phyloP scores from a whole-genome alignment of 2,329 filamentous ascomycete genomes.

The Neopestalotiopsis sp. region DNA sequence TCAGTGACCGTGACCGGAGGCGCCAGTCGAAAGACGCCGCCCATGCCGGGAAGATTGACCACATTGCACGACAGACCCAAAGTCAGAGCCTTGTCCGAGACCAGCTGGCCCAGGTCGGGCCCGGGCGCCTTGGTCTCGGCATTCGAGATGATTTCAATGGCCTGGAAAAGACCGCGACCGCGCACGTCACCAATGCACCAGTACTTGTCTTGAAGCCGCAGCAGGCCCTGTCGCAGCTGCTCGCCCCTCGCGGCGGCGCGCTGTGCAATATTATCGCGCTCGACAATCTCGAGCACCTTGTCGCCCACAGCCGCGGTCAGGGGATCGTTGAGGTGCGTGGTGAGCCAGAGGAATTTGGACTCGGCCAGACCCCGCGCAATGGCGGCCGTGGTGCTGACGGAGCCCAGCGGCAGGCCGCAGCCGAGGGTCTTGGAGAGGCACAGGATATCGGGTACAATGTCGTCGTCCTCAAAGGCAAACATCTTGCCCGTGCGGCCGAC shows the following conservation, averaged over 20 bases:
- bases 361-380: conserved; percentile 53
- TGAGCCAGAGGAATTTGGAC: conserved; percentile 53
- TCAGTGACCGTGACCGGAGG: conserved; percentile 55
- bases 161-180: conserved; percentile 55
- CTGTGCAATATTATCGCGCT: conserved; percentile 50
- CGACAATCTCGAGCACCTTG: conserved; percentile 60
- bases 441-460: conserved; percentile 54
- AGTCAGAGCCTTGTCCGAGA: conserved; percentile 50
- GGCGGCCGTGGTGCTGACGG: conserved; percentile 52
- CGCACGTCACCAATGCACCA: conserved; percentile 59
- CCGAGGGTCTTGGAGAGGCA: conserved; percentile 60
- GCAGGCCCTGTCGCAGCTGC: conserved; percentile 48
- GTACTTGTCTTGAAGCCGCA: conserved; percentile 51
- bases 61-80: conserved; percentile 56
- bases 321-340: conserved; percentile 61
- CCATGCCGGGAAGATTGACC: conserved; percentile 51
- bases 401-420: conserved; percentile 55
- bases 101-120: conserved; percentile 46
- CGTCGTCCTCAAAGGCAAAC: conserved; percentile 62
- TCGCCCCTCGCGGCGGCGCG: conserved; percentile 47
- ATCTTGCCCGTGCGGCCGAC: conserved; percentile 61
- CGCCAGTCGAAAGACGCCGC: conserved; percentile 56
- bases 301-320: conserved; percentile 57
- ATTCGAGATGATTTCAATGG: conserved; percentile 56
- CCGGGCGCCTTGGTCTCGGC: conserved; percentile 48